Conservation (phyloP, 2,329 filamentous ascomycete genomes). For the Trichoderma sp. region DNA sequence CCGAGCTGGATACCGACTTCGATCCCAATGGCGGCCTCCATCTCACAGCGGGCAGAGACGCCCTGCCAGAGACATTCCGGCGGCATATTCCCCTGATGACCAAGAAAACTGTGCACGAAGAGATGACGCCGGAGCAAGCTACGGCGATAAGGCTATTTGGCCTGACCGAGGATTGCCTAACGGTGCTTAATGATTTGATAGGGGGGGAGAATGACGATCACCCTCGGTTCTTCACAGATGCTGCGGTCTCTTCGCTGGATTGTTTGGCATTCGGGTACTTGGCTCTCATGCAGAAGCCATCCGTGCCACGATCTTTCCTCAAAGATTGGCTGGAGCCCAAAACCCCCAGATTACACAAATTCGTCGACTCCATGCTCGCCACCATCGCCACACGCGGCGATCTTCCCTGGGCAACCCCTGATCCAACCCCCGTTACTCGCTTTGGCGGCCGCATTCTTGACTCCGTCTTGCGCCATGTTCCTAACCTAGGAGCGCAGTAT, state of each 20-base stretch:
- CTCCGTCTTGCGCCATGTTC: slow-evolving; percentile 35
- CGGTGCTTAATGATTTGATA: slow-evolving; percentile 62
- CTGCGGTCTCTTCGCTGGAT: slow-evolving; percentile 52
- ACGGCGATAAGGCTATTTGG: slow-evolving; percentile 73
- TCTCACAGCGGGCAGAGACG: slow-evolving; percentile 36
- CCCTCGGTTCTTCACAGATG: slow-evolving; percentile 33
- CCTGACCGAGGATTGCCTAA: slow-evolving; percentile 67
- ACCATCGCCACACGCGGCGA: slow-evolving; percentile 23
- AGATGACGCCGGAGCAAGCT: slow-evolving; percentile 67
- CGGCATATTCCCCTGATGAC: slow-evolving; percentile 36
- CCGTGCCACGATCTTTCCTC: slow-evolving; percentile 42
- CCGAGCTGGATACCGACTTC: slow-evolving; percentile 61
- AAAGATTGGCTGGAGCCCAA: slow-evolving; percentile 41
- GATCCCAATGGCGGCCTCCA: slow-evolving; percentile 38
- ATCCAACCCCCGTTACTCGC: slow-evolving; percentile 24
- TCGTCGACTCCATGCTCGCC: slow-evolving; percentile 32
- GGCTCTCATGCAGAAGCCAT: slow-evolving; percentile 60
- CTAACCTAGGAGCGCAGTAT: slow-evolving; percentile 37
- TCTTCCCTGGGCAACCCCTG: slow-evolving; percentile 30
- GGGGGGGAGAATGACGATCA: slow-evolving; percentile 19
- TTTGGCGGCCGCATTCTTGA: slow-evolving; percentile 34
- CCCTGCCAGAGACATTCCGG: slow-evolving; percentile 40
- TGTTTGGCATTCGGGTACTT: slow-evolving; percentile 80
- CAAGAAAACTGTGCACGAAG: slow-evolving; percentile 56
- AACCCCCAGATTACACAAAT: slow-evolving; percentile 31